phyloP scores from a whole-genome alignment of 805 yeast genomes.

The Candida stauntonica region DNA sequence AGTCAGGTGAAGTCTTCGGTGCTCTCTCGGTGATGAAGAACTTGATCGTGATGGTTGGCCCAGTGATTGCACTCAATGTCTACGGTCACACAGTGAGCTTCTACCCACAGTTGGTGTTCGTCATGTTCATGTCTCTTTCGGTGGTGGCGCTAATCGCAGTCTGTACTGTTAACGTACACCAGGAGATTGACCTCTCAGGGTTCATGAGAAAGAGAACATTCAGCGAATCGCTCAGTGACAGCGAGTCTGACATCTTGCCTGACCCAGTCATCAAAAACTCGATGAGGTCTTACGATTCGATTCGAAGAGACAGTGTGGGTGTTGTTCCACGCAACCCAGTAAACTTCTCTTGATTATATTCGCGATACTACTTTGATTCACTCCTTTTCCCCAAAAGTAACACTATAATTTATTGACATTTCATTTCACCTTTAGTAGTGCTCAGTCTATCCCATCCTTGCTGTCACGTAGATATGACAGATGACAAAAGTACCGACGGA shows the following conservation, averaged over 20 bases:
- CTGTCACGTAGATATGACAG: too few species aligned
- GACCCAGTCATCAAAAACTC: slow-evolving; percentile 3
- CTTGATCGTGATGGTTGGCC: slow-evolving; percentile 41
- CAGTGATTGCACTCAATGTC: slow-evolving; percentile 42
- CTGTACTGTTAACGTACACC: slow-evolving; percentile 12
- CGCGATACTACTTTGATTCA: too few species aligned
- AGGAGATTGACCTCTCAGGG: slow-evolving; percentile 8
- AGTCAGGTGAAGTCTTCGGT: slow-evolving; percentile 70
- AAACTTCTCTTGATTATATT: slow-evolving; percentile 2
- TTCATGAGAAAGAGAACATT: slow-evolving; percentile 7
- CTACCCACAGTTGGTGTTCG: slow-evolving; percentile 37
- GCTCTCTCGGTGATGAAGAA: slow-evolving; percentile 60
- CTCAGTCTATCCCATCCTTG: too few species aligned
- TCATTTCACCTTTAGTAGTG: too few species aligned
- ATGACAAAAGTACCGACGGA: too few species aligned
- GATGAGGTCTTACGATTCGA: slow-evolving; percentile 10
- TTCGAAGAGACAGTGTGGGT: slow-evolving; percentile 14
- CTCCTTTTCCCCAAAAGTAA: not conserved
- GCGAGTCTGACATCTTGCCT: slow-evolving; percentile 3
- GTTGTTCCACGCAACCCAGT: slow-evolving; percentile 7
- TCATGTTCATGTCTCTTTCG: slow-evolving; percentile 11
- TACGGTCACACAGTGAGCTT: slow-evolving; percentile 41
- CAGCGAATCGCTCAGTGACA: slow-evolving; percentile 2
- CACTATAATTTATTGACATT: too few species aligned
- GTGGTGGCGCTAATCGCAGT: not conserved